Percentiles rank a stretch among this genome's conserved stretches.
Evolutionary conservation across 2,329 filamentous ascomycete species (phyloP).

Genomic region (Colletotrichum tanaceti): DNA sequence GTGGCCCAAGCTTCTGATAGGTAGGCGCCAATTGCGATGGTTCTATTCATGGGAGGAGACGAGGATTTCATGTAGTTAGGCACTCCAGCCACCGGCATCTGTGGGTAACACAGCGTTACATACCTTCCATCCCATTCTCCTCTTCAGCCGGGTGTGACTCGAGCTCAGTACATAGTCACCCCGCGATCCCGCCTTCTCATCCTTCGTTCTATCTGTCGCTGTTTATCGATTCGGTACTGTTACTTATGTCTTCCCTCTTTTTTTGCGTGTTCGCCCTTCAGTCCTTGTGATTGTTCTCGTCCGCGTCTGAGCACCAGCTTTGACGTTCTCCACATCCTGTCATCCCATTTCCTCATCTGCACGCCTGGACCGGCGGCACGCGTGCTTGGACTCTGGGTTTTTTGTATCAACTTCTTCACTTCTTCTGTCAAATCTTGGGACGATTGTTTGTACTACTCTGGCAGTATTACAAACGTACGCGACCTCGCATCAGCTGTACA

Average conservation of each 20-base stretch:
- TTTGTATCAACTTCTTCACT: not conserved
- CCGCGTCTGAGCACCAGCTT: conserved; percentile 11
- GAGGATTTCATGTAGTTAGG: conserved; percentile 10
- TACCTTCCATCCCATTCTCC: not conserved
- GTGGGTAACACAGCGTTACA: conserved; percentile 16
- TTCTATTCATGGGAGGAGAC: not conserved
- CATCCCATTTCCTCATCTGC: conserved; percentile 11
- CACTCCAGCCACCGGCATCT: not conserved
- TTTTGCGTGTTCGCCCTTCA: not conserved
- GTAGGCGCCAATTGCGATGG: not conserved
- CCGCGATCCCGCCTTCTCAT: not conserved
- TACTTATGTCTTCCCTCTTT: not conserved
- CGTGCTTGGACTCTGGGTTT: conserved; percentile 1
- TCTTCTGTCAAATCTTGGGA: conserved; percentile 23
- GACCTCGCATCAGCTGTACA: not conserved
- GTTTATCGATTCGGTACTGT: not conserved
- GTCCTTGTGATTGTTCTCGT: not conserved
- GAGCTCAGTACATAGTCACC: conserved; percentile 18
- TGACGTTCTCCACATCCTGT: conserved; percentile 8
- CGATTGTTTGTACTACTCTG: conserved; percentile 15
- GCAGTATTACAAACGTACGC: conserved; percentile 11
- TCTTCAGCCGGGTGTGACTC: not conserved
- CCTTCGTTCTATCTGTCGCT: not conserved
- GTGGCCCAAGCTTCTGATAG: not conserved
- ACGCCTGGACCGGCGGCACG: conserved; percentile 21